Evolutionary conservation across 768 basidiomycete species (phyloP).

Genomic region (Collybia nuda): DNA sequence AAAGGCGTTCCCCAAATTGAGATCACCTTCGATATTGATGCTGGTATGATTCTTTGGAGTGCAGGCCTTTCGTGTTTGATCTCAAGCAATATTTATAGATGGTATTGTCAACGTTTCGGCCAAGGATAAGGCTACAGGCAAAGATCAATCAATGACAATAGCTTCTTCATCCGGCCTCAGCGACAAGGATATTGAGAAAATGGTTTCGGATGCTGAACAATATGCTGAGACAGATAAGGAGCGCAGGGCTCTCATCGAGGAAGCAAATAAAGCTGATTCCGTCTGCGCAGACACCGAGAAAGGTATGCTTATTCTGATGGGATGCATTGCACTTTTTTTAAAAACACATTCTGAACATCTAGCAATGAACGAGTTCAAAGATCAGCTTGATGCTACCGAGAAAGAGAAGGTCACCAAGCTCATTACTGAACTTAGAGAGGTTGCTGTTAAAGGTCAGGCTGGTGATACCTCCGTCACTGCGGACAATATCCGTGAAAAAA

Average conservation of each 20-base stretch:
- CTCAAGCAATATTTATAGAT: constrained; percentile 38
- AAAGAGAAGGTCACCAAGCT: constrained; percentile 93
- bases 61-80: not conserved
- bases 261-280: constrained; percentile 95
- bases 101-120: constrained; percentile 98
- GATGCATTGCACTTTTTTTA: constrained; percentile 3
- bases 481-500: constrained; percentile 89
- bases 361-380: constrained; percentile 98
- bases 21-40: constrained; percentile 96
- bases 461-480: constrained; percentile 80
- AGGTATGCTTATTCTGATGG: constrained; percentile 41
- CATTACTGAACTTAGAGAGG: constrained; percentile 81
- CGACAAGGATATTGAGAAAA: constrained; percentile 96
- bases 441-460: constrained; percentile 87
- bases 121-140: constrained; percentile 88
- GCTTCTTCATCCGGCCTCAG: constrained; percentile 95
- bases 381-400: constrained; percentile 90
- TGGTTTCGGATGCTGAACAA: constrained; percentile 93
- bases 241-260: constrained; percentile 87
- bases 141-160: constrained; percentile 96
- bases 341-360: not conserved
- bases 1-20: constrained; percentile 85
- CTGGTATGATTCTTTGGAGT: constrained; percentile 48
- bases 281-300: constrained; percentile 96
- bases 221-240: constrained; percentile 92